These are phyloP conservation scores for Erysimum cheiri DNA, from an alignment of 441 rosid species.

Conservation along the genomic window DNA sequence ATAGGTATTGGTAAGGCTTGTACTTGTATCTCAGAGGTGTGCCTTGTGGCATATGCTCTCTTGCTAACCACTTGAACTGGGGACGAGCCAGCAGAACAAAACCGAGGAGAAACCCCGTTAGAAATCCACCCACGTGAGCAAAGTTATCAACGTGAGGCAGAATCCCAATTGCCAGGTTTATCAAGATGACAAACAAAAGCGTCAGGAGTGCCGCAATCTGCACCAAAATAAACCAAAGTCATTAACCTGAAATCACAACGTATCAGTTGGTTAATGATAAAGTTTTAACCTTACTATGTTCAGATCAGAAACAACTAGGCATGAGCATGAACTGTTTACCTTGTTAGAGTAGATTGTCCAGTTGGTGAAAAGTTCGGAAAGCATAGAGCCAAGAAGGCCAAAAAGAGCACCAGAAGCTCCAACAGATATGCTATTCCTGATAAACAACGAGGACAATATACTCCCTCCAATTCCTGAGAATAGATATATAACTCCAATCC, in stretches of 20 bases:
- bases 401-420: slow-evolving; percentile 81
- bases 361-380: slow-evolving; percentile 68
- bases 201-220: slow-evolving; percentile 71
- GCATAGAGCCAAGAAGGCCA: slow-evolving; percentile 79
- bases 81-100: slow-evolving; percentile 69
- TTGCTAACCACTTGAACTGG: slow-evolving; percentile 58
- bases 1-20: slow-evolving; percentile 57
- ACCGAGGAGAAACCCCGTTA: slow-evolving; percentile 66
- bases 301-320: slow-evolving; percentile 1
- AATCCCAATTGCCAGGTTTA: slow-evolving; percentile 63
- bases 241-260: not conserved
- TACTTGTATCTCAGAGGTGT: slow-evolving; percentile 54
- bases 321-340: slow-evolving; percentile 42
- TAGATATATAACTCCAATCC: slow-evolving; percentile 55
- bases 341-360: slow-evolving; percentile 69
- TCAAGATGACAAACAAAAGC: slow-evolving; percentile 53
- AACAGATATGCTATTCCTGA: slow-evolving; percentile 54
- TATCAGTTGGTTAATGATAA: too few species aligned
- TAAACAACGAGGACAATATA: slow-evolving; percentile 58
- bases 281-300: not conserved
- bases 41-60: slow-evolving; percentile 44
- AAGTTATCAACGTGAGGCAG: slow-evolving; percentile 69
- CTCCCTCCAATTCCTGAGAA: slow-evolving; percentile 67
- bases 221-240: not conserved
- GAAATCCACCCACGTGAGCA: slow-evolving; percentile 70